Percentiles rank a stretch among this genome's conserved stretches.
Evolutionary conservation across 2,329 filamentous ascomycete genomes (phyloP).

Genomic region (Chaetomiaceae sp.): DNA sequence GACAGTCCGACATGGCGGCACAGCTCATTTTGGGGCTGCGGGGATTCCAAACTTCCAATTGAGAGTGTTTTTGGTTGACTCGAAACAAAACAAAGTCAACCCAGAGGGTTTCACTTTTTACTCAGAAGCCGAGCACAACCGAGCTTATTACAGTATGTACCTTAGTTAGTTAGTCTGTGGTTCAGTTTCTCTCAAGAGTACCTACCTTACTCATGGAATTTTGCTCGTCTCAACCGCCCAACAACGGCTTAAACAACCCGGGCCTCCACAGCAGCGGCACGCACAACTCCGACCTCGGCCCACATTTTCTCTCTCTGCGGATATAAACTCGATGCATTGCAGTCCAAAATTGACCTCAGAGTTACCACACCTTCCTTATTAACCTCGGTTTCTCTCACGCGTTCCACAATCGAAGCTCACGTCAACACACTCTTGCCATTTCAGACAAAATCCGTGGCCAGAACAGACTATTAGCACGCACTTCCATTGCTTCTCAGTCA

Average conservation of each 20-base stretch:
- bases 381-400: not conserved
- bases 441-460: constrained; percentile 24
- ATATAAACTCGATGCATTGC: not conserved
- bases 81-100: no score
- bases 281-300: constrained; percentile 15
- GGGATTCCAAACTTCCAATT: no score
- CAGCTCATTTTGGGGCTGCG: no score
- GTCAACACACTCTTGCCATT: not conserved
- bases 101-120: no score
- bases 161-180: no score
- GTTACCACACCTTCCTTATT: not conserved
- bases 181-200: no score
- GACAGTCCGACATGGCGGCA: no score
- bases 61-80: no score
- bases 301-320: constrained; percentile 3
- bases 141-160: no score
- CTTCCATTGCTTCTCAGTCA: constrained; percentile 48
- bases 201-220: no score
- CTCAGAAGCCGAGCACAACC: no score
- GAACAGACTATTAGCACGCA: constrained; percentile 48
- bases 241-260: constrained; percentile 3
- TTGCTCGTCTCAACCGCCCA: constrained; percentile 1
- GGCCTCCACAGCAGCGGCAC: not conserved
- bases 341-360: not conserved
- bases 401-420: not conserved